Evolutionary conservation across 2,329 filamentous ascomycete genomes (phyloP).

Genomic region (Myriangium duriaei): DNA sequence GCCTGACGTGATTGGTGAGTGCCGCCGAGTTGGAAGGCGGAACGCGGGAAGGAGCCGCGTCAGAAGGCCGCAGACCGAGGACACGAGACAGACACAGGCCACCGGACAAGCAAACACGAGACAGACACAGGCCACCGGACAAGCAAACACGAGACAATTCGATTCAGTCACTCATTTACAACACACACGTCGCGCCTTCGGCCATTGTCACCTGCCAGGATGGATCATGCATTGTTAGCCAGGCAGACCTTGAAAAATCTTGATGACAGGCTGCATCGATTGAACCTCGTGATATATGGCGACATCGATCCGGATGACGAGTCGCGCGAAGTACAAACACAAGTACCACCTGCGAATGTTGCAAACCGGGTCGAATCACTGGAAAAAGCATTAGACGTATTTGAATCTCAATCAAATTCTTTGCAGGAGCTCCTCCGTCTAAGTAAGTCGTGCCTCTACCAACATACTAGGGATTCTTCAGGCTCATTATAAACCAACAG

Average conservation of each 20-base stretch:
- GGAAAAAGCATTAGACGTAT: slow-evolving; percentile 22
- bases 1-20: too few species aligned
- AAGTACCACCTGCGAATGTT: slow-evolving; percentile 12
- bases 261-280: slow-evolving; percentile 31
- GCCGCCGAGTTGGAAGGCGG: too few species aligned
- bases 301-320: slow-evolving; percentile 11
- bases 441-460: slow-evolving; percentile 23
- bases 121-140: too few species aligned
- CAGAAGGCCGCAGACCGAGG: too few species aligned
- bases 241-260: slow-evolving; percentile 30
- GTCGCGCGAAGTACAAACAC: slow-evolving; percentile 3
- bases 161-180: neutral
- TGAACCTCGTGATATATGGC: slow-evolving; percentile 32
- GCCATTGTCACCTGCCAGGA: neutral
- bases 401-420: slow-evolving; percentile 28
- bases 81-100: too few species aligned
- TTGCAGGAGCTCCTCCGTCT: slow-evolving; percentile 30
- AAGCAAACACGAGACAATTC: too few species aligned
- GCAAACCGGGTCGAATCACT: slow-evolving; percentile 17
- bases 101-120: too few species aligned
- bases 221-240: slow-evolving; percentile 3
- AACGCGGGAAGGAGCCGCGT: too few species aligned
- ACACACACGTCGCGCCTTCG: too few species aligned
- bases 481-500: slow-evolving; percentile 10
- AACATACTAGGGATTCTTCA: slow-evolving; percentile 14